Evolutionary conservation across 2,329 filamentous ascomycete species (phyloP), one percentile per base, ranked within the genome.

Genomic region (Thielaviopsis punctulata): DNA sequence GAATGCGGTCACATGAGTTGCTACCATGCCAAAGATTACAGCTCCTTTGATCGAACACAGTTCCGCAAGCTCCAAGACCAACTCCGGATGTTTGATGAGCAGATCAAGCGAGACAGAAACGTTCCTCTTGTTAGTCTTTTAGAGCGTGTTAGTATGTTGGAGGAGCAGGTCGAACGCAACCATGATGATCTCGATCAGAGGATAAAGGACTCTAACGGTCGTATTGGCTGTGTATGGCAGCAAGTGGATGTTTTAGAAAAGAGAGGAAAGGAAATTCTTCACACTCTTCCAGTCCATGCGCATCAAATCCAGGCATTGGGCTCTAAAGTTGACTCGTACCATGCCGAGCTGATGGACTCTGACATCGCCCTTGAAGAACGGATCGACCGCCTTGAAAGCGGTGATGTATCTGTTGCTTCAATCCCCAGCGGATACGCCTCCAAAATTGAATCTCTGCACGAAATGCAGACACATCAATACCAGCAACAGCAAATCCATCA

Each of bases 1-100:
- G 70, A 76, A 49, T 80, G 76, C 57, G 76, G 76, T 5, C 76
- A 80, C 59, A 69, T 77, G 51, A 73, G 76, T 30, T 79, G 76
- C 61, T 80, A 73, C 59, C 76, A 80, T 59, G 65, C 73, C 54
- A 67, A 68, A 56, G 68, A 68, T n/a, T 63, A 69, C 24, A 69
- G 74, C 12, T 64, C 69, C 6, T 62, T 63, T 1, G 70, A 71
- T 54, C 68, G 62, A 54, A 65, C 64, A 19, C 75, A 77, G 56
- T 58, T 76, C 22, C 71, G 73, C 33, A 64, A 66, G 21, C 65
- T 79, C 55, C 69, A 66, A 56, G 68, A 68, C 51, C 73, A 69
- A 48, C 65, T 72, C 48, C 63, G 66, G 49, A 55, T 63, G 21
- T 62, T 76, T 15, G 69, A 75, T 59, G 63, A 69, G 15, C 66